A percentile compares a stretch with the other conserved stretches of the same genome.
These are phyloP conservation scores for Fermentozyma sake DNA, from an alignment of 1,139 yeast genomes.

Conservation along the genomic window DNA sequence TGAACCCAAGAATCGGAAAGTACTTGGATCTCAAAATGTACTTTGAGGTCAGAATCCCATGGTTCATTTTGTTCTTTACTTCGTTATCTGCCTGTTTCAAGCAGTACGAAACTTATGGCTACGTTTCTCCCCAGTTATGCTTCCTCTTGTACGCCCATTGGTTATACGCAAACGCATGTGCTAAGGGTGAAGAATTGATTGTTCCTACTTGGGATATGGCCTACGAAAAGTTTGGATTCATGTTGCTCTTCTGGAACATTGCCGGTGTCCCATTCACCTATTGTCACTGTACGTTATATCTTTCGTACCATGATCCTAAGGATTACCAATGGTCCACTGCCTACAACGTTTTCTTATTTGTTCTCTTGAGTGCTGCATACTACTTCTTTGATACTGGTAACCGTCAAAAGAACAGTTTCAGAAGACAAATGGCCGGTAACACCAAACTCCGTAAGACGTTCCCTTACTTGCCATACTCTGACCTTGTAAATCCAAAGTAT, in stretches of 20 bases:
- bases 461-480: conserved; percentile 88
- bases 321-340: conserved; percentile 70
- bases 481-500: conserved; percentile 76
- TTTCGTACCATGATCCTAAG: conserved; percentile 76
- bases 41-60: conserved; percentile 94
- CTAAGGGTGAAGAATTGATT: conserved; percentile 95
- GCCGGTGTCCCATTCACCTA: conserved; percentile 99
- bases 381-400: conserved; percentile 93
- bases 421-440: conserved; percentile 84
- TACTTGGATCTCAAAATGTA: conserved; percentile 89
- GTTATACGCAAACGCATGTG: conserved; percentile 94
- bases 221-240: conserved; percentile 95
- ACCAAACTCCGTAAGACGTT: conserved; percentile 71
- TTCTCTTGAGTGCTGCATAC: conserved; percentile 62
- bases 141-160: conserved; percentile 82
- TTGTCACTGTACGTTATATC: conserved; percentile 84
- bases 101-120: conserved; percentile 80
- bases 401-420: conserved; percentile 91
- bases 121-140: conserved; percentile 69
- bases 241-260: conserved; percentile 97
- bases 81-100: conserved; percentile 69
- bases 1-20: conserved; percentile 91
- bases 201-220: conserved; percentile 99
- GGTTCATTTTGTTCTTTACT: conserved; percentile 85
- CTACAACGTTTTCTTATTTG: conserved; percentile 56